Evolutionary conservation across 192 early-diverging fungal genomes (phyloP), one percentile per base, ranked within the genome.

Genomic region (Mortierella hygrophila): DNA sequence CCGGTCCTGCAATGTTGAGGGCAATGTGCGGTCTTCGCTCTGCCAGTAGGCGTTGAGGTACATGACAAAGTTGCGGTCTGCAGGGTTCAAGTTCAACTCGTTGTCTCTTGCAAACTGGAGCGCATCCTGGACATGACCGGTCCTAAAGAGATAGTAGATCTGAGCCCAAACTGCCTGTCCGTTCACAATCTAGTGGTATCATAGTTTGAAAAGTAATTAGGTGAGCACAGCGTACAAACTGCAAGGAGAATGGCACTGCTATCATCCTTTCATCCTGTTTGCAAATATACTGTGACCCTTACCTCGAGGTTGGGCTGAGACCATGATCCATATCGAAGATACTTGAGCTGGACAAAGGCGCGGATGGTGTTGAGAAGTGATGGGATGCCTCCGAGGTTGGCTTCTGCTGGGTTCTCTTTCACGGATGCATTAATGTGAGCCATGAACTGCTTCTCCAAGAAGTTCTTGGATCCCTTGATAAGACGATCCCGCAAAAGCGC

Each of bases 81-180:
- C 91, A 63, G 88, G 91, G 70, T 80, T 84, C 65, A 96, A 88
- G 55, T 90, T 82, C 29, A 82, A 83, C 72, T 93, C 90, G 77
- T 93, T 89, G 16, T 91, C 88, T 32, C 88, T 74, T 16, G 93
- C 93, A 82, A 94, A 97, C 70, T 92, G 83, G 15, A 94, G 82
- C 8, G 96, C 95, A 41, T 96, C 93, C 8, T 94, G 79, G 16
- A 81, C 77, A 75, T 94, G 85, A 0, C 98, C 98, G 68, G 91
- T 92, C 46, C 98, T 93, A 37, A 98, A 91, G 6, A 98, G 88
- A 78, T 92, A 93, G 81, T 90, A 99, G 57, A 99, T 89, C 78
- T 97, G 94, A 0, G 95, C 96, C 98, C 98, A 99, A 44, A 96
- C 90, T 0, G 98, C 93, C 68, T 92, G 81, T 52, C 90, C 90